Evolutionary conservation across 768 basidiomycete genomes (phyloP).

Genomic region (Leccinellum rugosiceps): DNA sequence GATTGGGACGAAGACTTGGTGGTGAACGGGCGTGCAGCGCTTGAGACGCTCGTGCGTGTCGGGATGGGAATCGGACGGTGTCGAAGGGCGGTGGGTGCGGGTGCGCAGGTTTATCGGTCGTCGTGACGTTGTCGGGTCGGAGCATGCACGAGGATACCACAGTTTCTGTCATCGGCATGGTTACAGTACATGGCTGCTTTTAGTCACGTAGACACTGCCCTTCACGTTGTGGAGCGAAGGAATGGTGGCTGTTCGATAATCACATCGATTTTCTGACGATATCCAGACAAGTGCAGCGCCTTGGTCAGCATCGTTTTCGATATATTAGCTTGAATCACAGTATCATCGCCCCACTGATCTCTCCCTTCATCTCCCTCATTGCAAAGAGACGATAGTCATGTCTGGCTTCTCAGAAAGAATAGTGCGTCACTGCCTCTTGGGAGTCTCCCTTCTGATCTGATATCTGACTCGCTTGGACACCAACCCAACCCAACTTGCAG

Average conservation of each 20-base stretch:
- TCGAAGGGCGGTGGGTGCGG: constrained; percentile 3
- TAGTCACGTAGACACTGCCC: neutral
- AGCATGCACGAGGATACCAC: neutral
- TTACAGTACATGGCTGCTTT: neutral
- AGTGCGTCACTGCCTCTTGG: neutral
- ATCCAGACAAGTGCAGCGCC: neutral
- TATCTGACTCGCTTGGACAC: neutral
- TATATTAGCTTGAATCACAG: neutral
- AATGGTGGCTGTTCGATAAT: neutral
- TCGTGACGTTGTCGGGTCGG: neutral
- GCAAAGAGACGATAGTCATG: neutral
- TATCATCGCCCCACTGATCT: neutral
- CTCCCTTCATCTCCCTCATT: neutral
- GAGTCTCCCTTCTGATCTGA: neutral
- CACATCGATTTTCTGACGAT: neutral
- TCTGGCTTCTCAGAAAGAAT: neutral
- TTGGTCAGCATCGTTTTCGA: neutral
- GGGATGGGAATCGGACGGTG: constrained; percentile 78
- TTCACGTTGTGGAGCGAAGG: neutral
- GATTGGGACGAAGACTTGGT: constrained; percentile 92
- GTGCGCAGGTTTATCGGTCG: constrained; percentile 1
- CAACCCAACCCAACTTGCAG: neutral
- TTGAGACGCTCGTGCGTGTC: constrained; percentile 87
- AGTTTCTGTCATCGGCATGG: neutral
- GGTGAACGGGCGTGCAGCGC: constrained; percentile 77